Base-by-base conservation (phyloP, 805 yeast genomes). In the Candida succiphila region DNA sequence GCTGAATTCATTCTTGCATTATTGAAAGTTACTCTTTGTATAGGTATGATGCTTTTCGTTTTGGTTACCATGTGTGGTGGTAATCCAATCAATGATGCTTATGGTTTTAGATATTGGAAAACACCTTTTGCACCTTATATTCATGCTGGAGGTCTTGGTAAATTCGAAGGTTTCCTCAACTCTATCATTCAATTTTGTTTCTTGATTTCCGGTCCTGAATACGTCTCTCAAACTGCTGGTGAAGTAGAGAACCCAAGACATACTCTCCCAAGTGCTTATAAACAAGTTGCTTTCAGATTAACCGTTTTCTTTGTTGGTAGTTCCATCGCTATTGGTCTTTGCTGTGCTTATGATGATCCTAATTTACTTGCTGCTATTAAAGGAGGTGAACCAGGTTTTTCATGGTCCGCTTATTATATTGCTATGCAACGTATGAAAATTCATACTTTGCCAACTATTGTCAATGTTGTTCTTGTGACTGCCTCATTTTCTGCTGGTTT, bases 51-150 rank as follows among this genome's bases (percentile, higher is more conserved):
- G 38, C 35, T 63, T 24, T 67, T 65, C 42, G 60, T 63, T 6
- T 61, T 69, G 34, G 46, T 69, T 35, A 61, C 70, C 23, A 67
- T 67, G 72, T 63, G 63, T 33, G 75, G 75, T 15, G 74, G 73
- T 18, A 65, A 65, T 38, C 75, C 75, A 8, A 39, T 53, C 23
- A 63, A 60, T 29, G 67, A 64, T 35, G 60, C 51, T 7, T 48
- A 49, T 33, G 62, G 62, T 4, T 56, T 56, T 41, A 47, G 55
- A 39, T 48, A 52, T 29, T 56, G 61, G 60, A 32, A 37, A 12
- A 41, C 45, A 22, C 64, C 46, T 4, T 45, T 63, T 34, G 54
- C 53, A 3, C 61, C 57, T 36, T 58, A 58, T 48, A 47, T 64
- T 24, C 47, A 52, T 32, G 49, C 60, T 2, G 76, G 76, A 1